phyloP scores from a whole-genome alignment of 2,329 filamentous ascomycete genomes.

The Penicillium sp. region DNA sequence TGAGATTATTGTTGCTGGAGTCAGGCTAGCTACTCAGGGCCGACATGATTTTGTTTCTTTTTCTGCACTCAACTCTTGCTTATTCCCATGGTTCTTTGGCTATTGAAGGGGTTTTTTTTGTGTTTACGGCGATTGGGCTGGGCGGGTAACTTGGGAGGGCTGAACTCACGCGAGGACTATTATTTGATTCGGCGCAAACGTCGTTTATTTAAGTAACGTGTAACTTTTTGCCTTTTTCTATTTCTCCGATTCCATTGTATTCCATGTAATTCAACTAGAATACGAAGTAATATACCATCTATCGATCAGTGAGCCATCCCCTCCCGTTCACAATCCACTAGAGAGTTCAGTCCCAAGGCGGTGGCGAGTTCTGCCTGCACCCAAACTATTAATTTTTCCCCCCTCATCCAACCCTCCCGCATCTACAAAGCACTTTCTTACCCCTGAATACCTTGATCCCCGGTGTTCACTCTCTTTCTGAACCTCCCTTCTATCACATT shows the following conservation, averaged over 20 bases:
- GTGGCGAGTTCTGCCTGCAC: slow-evolving; percentile 35
- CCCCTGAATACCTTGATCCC: slow-evolving; percentile 21
- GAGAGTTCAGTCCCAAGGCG: slow-evolving; percentile 23
- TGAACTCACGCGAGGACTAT: slow-evolving; percentile 7
- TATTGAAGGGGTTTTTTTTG: slow-evolving; percentile 23
- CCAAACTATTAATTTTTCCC: slow-evolving; percentile 38
- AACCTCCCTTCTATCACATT: slow-evolving; percentile 13
- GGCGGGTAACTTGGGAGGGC: slow-evolving; percentile 15
- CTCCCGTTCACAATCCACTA: slow-evolving; percentile 19
- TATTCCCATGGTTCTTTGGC: slow-evolving; percentile 18
- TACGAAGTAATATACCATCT: neutral
- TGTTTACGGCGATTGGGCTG: slow-evolving; percentile 30
- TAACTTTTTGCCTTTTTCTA: neutral
- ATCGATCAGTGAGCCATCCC: slow-evolving; percentile 11
- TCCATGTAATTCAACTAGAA: neutral
- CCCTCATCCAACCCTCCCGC: slow-evolving; percentile 32
- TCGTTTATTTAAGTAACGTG: slow-evolving; percentile 5
- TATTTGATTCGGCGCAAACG: slow-evolving; percentile 23
- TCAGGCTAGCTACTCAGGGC: slow-evolving; percentile 11
- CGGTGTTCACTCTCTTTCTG: slow-evolving; percentile 17
- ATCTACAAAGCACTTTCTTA: slow-evolving; percentile 32
- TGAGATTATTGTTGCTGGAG: slow-evolving; percentile 12
- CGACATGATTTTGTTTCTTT: slow-evolving; percentile 17
- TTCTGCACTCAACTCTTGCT: slow-evolving; percentile 19
- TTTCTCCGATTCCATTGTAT: neutral